Conservation (phyloP, 176 grass and related monocot species). For the Microstegium vimineum region DNA sequence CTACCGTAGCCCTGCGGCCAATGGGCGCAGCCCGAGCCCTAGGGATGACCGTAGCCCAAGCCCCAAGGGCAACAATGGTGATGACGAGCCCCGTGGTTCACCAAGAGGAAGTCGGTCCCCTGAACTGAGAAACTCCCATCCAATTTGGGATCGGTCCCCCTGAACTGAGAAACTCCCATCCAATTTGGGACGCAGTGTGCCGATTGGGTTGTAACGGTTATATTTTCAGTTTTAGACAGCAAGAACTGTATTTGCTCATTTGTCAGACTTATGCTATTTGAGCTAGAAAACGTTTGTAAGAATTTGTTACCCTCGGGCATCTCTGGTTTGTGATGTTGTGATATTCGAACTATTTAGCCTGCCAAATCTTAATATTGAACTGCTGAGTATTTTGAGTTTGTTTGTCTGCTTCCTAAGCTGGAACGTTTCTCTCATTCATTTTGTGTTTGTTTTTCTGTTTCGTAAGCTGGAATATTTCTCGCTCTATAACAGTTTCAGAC, state of each 20-base stretch:
- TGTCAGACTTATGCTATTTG: neutral
- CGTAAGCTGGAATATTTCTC: no score
- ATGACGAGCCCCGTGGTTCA: neutral
- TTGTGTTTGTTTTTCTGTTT: no score
- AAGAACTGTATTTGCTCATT: constrained; percentile 2
- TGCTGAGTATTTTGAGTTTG: neutral
- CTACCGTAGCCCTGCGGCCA: constrained; percentile 57
- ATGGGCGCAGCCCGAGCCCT: constrained; percentile 30
- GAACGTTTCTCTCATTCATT: neutral
- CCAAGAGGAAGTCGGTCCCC: constrained; percentile 8
- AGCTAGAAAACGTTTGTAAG: neutral
- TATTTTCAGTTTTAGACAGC: neutral
- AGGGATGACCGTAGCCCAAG: neutral
- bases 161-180: constrained; percentile 19
- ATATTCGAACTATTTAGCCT: neutral
- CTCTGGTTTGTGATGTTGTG: neutral
- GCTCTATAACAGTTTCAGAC: no score
- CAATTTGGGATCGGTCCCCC: no score
- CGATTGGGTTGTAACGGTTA: neutral
- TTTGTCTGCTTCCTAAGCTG: no score
- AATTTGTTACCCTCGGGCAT: neutral
- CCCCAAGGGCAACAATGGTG: neutral
- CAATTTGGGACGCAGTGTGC: neutral
- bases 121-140: no score
- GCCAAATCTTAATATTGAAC: neutral